Conservation (phyloP, 345 rosid species). For the Citrus glauca region DNA sequence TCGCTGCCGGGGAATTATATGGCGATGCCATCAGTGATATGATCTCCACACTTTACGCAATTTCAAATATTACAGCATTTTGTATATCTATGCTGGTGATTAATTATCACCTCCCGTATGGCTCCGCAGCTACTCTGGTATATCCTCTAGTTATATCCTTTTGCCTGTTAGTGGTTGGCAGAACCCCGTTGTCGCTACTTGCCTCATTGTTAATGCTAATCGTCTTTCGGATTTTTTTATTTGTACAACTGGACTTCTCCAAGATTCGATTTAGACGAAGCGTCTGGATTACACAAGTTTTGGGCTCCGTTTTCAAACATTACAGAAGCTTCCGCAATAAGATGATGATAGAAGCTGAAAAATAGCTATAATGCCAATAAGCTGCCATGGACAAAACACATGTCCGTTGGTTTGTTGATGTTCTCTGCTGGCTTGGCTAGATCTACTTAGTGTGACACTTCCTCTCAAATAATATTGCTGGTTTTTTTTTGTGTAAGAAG, state of each 20-base stretch:
- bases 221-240: not conserved
- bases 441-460: too few relatives aligned
- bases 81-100: not conserved
- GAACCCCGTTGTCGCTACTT: not conserved
- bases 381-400: too few relatives aligned
- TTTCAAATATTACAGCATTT: not conserved
- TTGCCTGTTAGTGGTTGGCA: not conserved
- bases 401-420: too few relatives aligned
- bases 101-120: not conserved
- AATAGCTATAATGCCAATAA: too few relatives aligned
- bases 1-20: too few relatives aligned
- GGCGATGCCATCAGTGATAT: not conserved
- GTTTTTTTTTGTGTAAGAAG: too few relatives aligned
- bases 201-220: not conserved
- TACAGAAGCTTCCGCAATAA: not conserved
- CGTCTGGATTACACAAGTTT: too few relatives aligned
- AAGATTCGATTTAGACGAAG: too few relatives aligned
- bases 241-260: too few relatives aligned
- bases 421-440: too few relatives aligned
- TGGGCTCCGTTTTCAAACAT: not conserved
- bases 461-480: too few relatives aligned
- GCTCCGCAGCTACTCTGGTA: not conserved
- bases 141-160: not conserved
- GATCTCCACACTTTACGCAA: not conserved
- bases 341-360: not conserved